A percentile compares a stretch with the other conserved stretches of the same genome.
These are phyloP conservation scores for Vitis hybrid DNA, from an alignment of 177 flowering plant species.

Conservation along the genomic window DNA sequence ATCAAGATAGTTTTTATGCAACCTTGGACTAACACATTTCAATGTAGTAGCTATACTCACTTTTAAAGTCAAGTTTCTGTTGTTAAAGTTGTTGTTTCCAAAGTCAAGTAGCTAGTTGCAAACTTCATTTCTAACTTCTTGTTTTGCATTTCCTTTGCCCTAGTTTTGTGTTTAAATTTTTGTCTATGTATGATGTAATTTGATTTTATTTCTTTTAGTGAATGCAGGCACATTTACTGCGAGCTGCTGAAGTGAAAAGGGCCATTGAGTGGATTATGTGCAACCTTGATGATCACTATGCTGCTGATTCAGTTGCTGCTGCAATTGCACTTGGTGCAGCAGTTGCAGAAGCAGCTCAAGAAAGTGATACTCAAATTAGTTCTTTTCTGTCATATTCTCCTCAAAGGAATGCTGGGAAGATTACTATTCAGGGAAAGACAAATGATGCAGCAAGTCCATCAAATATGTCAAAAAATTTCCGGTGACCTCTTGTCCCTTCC, in stretches of 20 bases:
- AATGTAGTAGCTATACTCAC: no score
- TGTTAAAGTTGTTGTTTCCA: no score
- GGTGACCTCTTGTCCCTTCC: slow-evolving; percentile 39
- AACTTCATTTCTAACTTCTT: no score
- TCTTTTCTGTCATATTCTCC: slow-evolving; percentile 32
- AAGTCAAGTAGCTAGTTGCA: no score
- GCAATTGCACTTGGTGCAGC: slow-evolving; percentile 77
- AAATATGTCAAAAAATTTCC: slow-evolving; percentile 77
- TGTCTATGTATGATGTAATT: slow-evolving; percentile 49
- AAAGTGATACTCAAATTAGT: slow-evolving; percentile 35
- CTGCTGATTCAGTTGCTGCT: slow-evolving; percentile 80
- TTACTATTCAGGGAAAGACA: slow-evolving; percentile 50
- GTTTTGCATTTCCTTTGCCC: no score
- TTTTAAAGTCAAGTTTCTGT: no score
- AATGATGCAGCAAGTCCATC: slow-evolving; percentile 57
- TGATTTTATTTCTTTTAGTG: slow-evolving; percentile 74
- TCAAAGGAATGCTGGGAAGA: slow-evolving; percentile 41
- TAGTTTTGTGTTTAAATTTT: not conserved
- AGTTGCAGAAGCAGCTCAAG: slow-evolving; percentile 61
- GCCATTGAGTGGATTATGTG: slow-evolving; percentile 96
- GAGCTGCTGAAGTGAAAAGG: slow-evolving; percentile 95
- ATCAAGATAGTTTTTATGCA: no score
- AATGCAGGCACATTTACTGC: slow-evolving; percentile 93
- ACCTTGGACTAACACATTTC: no score
- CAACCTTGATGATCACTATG: slow-evolving; percentile 81